Evolutionary conservation across 441 rosid species (phyloP).

Genomic region (Metrosideros polymorpha): DNA sequence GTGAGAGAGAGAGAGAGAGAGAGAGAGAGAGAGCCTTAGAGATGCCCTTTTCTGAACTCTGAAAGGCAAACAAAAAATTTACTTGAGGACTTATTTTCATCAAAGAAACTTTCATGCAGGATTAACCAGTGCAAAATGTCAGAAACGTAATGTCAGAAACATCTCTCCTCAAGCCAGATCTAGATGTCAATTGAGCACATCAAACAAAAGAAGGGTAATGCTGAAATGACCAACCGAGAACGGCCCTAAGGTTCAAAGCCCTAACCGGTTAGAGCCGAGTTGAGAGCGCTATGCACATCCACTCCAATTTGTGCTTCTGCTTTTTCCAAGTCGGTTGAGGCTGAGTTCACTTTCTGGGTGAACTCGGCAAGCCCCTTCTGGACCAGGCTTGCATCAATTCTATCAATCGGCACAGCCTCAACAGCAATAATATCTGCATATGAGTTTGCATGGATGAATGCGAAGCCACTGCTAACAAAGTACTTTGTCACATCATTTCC

Average conservation of each 20-base stretch:
- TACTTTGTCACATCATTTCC: slow-evolving; percentile 65
- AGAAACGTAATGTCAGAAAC: neutral
- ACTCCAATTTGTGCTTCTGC: slow-evolving; percentile 97
- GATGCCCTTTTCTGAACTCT: neutral
- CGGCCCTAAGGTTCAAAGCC: neutral
- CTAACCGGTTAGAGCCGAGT: slow-evolving; percentile 70
- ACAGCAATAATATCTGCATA: slow-evolving; percentile 77
- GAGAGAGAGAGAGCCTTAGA: neutral
- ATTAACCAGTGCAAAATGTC: neutral
- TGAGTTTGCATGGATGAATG: slow-evolving; percentile 82
- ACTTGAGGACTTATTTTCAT: neutral
- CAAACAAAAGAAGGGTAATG: neutral
- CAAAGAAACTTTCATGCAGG: neutral
- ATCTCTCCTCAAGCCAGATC: neutral
- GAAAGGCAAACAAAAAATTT: neutral
- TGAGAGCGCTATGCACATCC: slow-evolving; percentile 88
- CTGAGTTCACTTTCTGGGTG: slow-evolving; percentile 77
- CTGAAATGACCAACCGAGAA: neutral
- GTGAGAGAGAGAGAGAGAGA: neutral
- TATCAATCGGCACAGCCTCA: slow-evolving; percentile 86
- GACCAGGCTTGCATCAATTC: slow-evolving; percentile 60
- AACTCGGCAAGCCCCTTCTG: slow-evolving; percentile 95
- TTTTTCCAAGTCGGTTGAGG: slow-evolving; percentile 83
- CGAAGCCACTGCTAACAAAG: slow-evolving; percentile 91
- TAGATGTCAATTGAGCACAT: neutral